Evolutionary conservation across 2,329 filamentous ascomycete species (phyloP).

Genomic region (Fusarium bactridioides): DNA sequence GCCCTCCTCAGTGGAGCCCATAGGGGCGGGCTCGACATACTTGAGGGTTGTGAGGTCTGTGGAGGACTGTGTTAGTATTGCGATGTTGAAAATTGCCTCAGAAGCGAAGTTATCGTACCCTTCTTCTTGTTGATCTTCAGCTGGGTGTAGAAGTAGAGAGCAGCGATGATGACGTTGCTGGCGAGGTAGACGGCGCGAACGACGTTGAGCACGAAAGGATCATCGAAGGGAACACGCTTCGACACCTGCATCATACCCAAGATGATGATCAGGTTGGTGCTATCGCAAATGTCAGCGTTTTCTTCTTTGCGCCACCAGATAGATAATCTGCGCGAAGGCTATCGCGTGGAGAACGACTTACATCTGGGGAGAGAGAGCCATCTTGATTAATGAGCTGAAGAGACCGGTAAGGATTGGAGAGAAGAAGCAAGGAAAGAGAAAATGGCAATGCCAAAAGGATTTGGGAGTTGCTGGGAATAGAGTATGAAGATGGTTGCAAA

Average conservation of each 20-base stretch:
- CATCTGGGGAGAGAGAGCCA: conserved; percentile 73
- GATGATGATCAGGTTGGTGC: conserved; percentile 93
- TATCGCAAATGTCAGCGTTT: conserved; percentile 51
- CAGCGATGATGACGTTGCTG: conserved; percentile 82
- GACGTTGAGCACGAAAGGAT: conserved; percentile 69
- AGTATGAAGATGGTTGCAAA: conserved; percentile 5
- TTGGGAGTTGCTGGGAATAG: conserved; percentile 11
- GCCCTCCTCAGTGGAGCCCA: conserved; percentile 92
- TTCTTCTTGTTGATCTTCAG: conserved; percentile 93
- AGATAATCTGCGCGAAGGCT: conserved; percentile 14
- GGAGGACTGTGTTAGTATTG: conserved; percentile 13
- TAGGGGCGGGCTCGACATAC: conserved; percentile 94
- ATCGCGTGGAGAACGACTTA: conserved; percentile 49
- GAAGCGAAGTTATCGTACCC: conserved; percentile 64
- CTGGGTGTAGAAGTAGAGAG: conserved; percentile 87
- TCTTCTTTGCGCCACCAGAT: conserved; percentile 21
- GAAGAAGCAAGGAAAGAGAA: conserved; percentile 7
- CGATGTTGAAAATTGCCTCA: not conserved
- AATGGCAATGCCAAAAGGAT: conserved; percentile 11
- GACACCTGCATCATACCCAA: conserved; percentile 98
- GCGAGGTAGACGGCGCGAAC: conserved; percentile 63
- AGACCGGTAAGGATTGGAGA: not conserved
- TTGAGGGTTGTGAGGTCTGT: conserved; percentile 96
- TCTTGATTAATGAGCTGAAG: conserved; percentile 50
- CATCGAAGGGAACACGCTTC: conserved; percentile 94